Base-by-base conservation (phyloP, 176 grass and related monocot genomes). In the Thalia dealbata region DNA sequence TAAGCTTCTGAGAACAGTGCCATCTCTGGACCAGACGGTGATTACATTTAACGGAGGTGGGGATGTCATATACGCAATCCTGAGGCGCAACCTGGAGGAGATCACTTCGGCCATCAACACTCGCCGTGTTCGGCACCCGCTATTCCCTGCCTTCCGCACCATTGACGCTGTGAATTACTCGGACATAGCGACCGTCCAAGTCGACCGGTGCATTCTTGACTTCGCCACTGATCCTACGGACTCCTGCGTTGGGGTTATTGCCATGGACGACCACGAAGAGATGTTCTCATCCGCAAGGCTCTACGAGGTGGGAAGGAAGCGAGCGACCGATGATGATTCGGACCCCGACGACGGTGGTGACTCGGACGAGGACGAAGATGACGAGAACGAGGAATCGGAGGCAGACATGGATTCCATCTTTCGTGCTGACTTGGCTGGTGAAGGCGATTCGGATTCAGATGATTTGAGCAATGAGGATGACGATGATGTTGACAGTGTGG, bases 21-120 rank as follows among this genome's bases (percentile, higher is more conserved):
- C 95, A 15, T 99, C 87, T 19, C 77, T 99, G 68, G 95, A 99
- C 69, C 95, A 99, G 78, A 93, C 95, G 19, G 95, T 99, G 43
- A 91, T 99, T 61, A 93, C 84, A 69, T 99, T 99, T 66, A 99
- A 93, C 11, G 90, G 90, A 22, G 71, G 81, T 27, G 95, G 95
- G 29, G 90, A 99, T 56, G 83, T 93, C 67, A 99, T 93, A 46
- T 99, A 99, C 16, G 95, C 95, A 62, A 88, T 91, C 25, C 82
- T 99, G 16, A 83, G 87, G 76, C 89, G 95, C 22, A 99, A 99
- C 74, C 81, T 91, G 52, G 95, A 93, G n/a, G 95, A 91, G 25
- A 76, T 93, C 42, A 79, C 85, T 22, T 88, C 95, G 35, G 84
- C 87, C 24, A 83, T 99, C 51, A 64, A 93, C 18, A 76, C 95